Percentiles rank a stretch among this genome's conserved stretches.
phyloP scores from a whole-genome alignment of 2,329 filamentous ascomycete species.

The Aspergillus uvarum region DNA sequence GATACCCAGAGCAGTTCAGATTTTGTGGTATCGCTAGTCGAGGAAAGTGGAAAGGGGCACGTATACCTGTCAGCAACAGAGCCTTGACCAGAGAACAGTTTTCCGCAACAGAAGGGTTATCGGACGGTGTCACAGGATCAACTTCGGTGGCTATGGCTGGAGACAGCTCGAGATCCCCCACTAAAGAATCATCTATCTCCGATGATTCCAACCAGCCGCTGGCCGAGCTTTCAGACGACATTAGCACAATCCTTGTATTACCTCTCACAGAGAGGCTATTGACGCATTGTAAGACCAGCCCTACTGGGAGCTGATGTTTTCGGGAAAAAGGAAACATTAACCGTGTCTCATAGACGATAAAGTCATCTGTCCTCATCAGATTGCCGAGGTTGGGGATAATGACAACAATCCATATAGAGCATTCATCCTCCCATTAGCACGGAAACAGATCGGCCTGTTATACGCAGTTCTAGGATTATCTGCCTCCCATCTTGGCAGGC shows the following conservation, averaged over 20 bases:
- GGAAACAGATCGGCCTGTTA: constrained; percentile 28
- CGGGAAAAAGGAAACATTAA: neutral
- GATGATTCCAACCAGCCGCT: neutral
- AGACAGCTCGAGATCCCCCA: neutral
- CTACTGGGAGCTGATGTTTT: neutral
- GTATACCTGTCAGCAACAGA: constrained; percentile 17
- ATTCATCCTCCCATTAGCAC: constrained; percentile 31
- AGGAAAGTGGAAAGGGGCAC: constrained; percentile 32
- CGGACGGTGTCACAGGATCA: neutral
- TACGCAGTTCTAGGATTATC: constrained; percentile 31
- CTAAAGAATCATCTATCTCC: neutral
- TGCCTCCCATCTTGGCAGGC: constrained; percentile 29
- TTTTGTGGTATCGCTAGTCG: constrained; percentile 33
- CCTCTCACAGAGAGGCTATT: constrained; percentile 21
- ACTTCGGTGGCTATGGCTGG: neutral
- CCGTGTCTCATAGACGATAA: constrained; percentile 23
- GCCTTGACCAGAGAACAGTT: neutral
- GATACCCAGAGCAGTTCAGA: constrained; percentile 34
- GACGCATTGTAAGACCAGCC: constrained; percentile 22
- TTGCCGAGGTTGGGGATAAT: constrained; percentile 24
- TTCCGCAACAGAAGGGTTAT: neutral
- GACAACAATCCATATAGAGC: constrained; percentile 30
- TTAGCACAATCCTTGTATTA: constrained; percentile 2
- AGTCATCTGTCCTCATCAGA: constrained; percentile 31
- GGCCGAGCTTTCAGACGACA: constrained; percentile 3